Conservation (phyloP, 441 rosid genomes). For the Populus hybrid region DNA sequence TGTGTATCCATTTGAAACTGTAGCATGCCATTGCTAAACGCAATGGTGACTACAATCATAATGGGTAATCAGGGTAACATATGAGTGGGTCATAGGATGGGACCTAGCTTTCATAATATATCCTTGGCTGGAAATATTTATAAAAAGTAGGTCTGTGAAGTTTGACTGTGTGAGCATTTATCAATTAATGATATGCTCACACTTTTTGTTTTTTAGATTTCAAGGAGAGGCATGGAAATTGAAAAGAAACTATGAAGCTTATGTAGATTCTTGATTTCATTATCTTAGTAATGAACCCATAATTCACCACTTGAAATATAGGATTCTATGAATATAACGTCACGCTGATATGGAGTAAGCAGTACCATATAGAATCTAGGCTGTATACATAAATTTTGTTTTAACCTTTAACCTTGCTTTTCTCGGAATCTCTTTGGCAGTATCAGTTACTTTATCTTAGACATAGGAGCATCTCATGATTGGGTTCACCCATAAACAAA, state of each 20-base stretch:
- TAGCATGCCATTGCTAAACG: not conserved
- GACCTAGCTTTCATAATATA: not conserved
- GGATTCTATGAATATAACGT: too few species aligned
- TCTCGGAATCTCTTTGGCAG: not conserved
- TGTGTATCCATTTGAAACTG: slow-evolving; percentile 39
- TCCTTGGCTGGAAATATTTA: not conserved
- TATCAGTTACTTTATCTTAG: not conserved
- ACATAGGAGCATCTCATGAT: not conserved
- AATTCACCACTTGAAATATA: too few species aligned
- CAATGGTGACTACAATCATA: slow-evolving; percentile 2
- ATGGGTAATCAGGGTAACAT: not conserved
- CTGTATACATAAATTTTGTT: not conserved
- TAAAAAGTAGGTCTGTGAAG: not conserved
- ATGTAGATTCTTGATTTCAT: not conserved
- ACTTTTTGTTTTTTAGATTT: not conserved
- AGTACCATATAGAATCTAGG: not conserved
- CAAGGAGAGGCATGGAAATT: not conserved
- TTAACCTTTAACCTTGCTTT: not conserved
- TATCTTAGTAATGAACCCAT: not conserved
- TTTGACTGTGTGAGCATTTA: not conserved
- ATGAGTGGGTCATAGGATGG: not conserved
- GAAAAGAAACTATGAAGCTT: not conserved
- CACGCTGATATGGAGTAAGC: not conserved
- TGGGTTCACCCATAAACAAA: not conserved
- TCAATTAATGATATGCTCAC: not conserved